Evolutionary conservation across 2,329 filamentous ascomycete genomes (phyloP).

Genomic region (Lasiodiplodia sp.): DNA sequence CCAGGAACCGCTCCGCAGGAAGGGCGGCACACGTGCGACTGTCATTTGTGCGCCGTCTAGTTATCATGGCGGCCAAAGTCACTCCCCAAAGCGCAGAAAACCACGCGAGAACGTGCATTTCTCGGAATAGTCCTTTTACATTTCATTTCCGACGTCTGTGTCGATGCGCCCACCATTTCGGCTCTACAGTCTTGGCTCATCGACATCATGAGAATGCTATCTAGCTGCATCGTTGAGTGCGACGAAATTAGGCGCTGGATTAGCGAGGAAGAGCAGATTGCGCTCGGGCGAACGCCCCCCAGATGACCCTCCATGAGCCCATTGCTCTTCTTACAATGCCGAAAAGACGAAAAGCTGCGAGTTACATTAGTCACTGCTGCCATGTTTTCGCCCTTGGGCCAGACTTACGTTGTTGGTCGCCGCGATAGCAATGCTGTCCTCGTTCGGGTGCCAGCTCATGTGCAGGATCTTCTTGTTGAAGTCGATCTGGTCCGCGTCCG

Average conservation of each 20-base stretch:
- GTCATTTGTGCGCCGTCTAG: too few species aligned
- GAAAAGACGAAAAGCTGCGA: constrained; percentile 64
- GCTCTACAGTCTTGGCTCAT: constrained; percentile 31
- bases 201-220: constrained; percentile 31
- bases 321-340: constrained; percentile 52
- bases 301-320: constrained; percentile 29
- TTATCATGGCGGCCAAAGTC: not conserved
- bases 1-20: constrained; percentile 6
- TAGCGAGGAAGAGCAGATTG: constrained; percentile 23
- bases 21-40: constrained; percentile 6
- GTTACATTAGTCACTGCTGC: constrained; percentile 22
- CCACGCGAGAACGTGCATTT: not conserved
- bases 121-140: constrained; percentile 31
- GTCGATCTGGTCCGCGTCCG: constrained; percentile 98
- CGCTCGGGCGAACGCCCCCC: constrained; percentile 30
- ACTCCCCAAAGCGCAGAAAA: not conserved
- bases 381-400: not conserved
- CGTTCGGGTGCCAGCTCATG: constrained; percentile 99
- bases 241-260: constrained; percentile 31
- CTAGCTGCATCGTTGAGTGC: constrained; percentile 28
- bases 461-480: constrained; percentile 99
- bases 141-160: constrained; percentile 30
- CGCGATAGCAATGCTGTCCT: constrained; percentile 99
- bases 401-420: constrained; percentile 98
- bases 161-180: constrained; percentile 29